A percentile compares a stretch with the other conserved stretches of the same genome.
These are phyloP conservation scores for Tulasnella sp. DNA, from an alignment of 768 basidiomycete species.

Conservation along the genomic window DNA sequence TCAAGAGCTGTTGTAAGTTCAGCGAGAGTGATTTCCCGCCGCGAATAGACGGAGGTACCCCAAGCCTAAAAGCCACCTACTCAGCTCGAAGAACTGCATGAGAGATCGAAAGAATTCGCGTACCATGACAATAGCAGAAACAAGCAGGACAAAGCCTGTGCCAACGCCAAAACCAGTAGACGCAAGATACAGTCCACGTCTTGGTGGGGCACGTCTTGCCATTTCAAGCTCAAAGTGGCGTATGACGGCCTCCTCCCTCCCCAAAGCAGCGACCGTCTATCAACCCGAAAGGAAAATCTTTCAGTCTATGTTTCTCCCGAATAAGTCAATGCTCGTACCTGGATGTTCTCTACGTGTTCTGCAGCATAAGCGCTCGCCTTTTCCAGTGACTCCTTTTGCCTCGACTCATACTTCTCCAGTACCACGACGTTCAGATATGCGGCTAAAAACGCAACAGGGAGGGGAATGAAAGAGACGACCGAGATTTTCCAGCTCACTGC, in stretches of 20 bases:
- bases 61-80: not conserved
- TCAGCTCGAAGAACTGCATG: not conserved
- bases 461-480: slow-evolving; percentile 26
- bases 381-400: slow-evolving; percentile 2
- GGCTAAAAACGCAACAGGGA: slow-evolving; percentile 19
- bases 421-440: slow-evolving; percentile 3
- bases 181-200: not conserved
- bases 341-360: not conserved
- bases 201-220: not conserved
- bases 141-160: not conserved
- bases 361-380: not conserved
- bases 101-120: not conserved
- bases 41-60: not conserved
- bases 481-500: slow-evolving; percentile 29
- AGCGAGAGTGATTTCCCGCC: not conserved
- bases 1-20: not conserved
- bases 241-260: not conserved
- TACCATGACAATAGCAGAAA: not conserved
- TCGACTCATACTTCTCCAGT: not conserved
- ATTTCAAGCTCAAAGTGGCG: slow-evolving; percentile 1
- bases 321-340: not conserved
- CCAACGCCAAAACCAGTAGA: not conserved
- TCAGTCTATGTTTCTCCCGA: not conserved
- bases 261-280: slow-evolving; percentile 1
- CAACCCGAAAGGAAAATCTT: not conserved